Percentiles rank a stretch among this genome's conserved stretches.
These are phyloP conservation scores for Kurtzmaniella cleridarum DNA, from an alignment of 805 yeast species.

Conservation along the genomic window DNA sequence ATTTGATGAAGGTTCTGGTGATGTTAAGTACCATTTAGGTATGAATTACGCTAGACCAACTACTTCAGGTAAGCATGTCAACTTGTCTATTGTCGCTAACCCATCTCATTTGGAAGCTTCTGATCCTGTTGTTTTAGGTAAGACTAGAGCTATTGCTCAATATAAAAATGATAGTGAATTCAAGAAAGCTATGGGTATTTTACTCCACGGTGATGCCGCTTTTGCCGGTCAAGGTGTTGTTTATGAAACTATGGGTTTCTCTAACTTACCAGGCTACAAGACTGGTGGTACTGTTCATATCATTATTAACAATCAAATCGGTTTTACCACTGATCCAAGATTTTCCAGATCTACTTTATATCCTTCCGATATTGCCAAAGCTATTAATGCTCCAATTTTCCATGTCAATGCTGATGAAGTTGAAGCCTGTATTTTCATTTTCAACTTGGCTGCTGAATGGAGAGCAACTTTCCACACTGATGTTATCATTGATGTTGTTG, in stretches of 20 bases:
- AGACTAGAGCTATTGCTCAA: conserved; percentile 93
- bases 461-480: conserved; percentile 95
- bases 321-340: conserved; percentile 98
- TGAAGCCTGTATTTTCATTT: conserved; percentile 85
- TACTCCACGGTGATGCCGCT: conserved; percentile 99
- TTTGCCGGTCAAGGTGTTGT: conserved; percentile 99
- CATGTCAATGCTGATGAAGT: conserved; percentile 98
- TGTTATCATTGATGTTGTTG: conserved; percentile 93
- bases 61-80: conserved; percentile 93
- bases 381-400: conserved; percentile 97
- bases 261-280: conserved; percentile 86
- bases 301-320: conserved; percentile 96
- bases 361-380: conserved; percentile 95
- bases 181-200: conserved; percentile 84
- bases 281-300: conserved; percentile 98
- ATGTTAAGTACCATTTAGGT: conserved; percentile 98
- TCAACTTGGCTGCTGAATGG: conserved; percentile 98
- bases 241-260: conserved; percentile 96
- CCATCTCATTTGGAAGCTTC: conserved; percentile 99
- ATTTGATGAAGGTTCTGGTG: conserved; percentile 96
- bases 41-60: conserved; percentile 99
- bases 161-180: conserved; percentile 78
- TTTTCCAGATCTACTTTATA: conserved; percentile 96
- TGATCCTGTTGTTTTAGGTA: conserved; percentile 97
- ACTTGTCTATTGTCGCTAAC: conserved; percentile 93